Evolutionary conservation across 805 yeast genomes (phyloP), one percentile per base, ranked within the genome.

Genomic region (Kodamaea leandrae): DNA sequence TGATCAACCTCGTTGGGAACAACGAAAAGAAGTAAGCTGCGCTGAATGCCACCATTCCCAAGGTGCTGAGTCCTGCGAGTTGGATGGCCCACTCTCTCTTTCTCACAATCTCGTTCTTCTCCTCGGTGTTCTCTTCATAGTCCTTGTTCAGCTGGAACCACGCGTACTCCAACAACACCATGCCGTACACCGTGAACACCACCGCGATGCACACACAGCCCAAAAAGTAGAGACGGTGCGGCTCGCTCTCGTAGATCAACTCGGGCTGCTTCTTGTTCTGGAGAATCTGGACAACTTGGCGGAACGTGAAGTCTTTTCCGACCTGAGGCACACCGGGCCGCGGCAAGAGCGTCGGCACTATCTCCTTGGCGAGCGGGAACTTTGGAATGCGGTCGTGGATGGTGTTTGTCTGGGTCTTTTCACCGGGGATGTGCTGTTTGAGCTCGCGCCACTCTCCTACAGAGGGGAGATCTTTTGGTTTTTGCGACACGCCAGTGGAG

Each of bases 271-370:
- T 63, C 50, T 81, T 77, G 28, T 66, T 63, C 44, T 73, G 67
- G 45, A 86, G 63, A 8, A 76, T 71, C 42, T 74, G 73, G 51
- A 83, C 66, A 63, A 87, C 80, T 55, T 82, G 82, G 5, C 77
- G 64, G 48, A 87, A 75, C 4, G 79, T 68, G 54, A 76, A 61
- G 38, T 64, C 56, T 26, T 74, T 71, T 1, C 83, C 78, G 2
- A 86, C 85, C 25, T 80, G 75, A 7, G 96, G 96, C 8, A 84
- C 86, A 10, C 84, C 86, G 0, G 89, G 86, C 42, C 83, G 71
- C 8, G 93, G 93, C 26, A 85, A 64, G 26, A 85, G 67, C 0
- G 87, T 76, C 1, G 89, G 85, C 6, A 77, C 73, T 9, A 72
- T 66, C 44, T 81, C 88, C 46, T 78, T 81, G 24, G 75, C 77